These are phyloP conservation scores for Melaleuca quinquenervia DNA, from an alignment of 345 rosid species.

Conservation along the genomic window DNA sequence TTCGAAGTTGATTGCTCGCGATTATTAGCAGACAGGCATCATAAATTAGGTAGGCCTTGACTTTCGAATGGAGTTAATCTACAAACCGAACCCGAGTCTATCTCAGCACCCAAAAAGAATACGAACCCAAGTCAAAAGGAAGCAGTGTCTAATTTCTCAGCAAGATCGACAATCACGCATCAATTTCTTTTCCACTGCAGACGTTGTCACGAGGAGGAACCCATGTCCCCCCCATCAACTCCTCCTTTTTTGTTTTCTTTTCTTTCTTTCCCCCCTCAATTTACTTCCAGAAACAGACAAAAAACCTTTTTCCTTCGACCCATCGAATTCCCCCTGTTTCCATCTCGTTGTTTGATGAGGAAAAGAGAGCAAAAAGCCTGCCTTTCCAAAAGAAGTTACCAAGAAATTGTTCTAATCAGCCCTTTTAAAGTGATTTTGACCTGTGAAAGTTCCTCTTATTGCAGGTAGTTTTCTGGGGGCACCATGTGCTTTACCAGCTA, in stretches of 20 bases:
- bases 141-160: background rate
- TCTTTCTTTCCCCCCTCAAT: background rate
- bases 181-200: background rate
- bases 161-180: background rate
- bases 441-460: background rate
- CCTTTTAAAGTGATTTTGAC: background rate
- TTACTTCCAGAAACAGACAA: background rate
- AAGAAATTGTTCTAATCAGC: background rate
- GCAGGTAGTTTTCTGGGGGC: background rate
- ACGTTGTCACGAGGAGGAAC: background rate
- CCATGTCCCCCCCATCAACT: background rate
- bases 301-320: background rate
- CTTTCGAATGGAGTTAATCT: background rate
- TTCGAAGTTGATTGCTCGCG: background rate
- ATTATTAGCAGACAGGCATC: background rate
- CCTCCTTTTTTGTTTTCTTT: background rate
- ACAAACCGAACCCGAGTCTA: background rate
- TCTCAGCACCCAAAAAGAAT: background rate
- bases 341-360: background rate
- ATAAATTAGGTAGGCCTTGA: background rate
- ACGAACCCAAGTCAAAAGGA: background rate
- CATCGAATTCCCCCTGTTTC: background rate
- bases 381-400: background rate
- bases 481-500: background rate
- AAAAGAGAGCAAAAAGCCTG: background rate